Percentiles rank a stretch among this genome's conserved stretches.
These are phyloP conservation scores for Nannizzia gypsea DNA, from an alignment of 2,329 filamentous ascomycete genomes.

Conservation along the genomic window DNA sequence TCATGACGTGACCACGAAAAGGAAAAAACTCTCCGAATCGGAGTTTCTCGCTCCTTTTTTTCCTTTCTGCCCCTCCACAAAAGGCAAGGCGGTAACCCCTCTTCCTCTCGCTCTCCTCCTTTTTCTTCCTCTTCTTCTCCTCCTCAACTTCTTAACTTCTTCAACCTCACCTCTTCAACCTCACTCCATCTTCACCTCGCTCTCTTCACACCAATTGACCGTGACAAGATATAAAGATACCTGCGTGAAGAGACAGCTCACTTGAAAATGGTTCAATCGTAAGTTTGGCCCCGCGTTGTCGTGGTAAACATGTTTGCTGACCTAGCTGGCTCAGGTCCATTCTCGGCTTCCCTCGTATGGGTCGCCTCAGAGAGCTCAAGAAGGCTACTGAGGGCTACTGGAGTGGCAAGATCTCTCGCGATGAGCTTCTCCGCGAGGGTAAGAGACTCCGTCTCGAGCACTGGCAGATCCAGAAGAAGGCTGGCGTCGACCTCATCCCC, in stretches of 20 bases:
- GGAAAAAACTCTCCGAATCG: not conserved
- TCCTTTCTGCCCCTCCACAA: constrained; percentile 15
- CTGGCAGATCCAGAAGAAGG: constrained; percentile 99
- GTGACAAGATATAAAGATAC: not conserved
- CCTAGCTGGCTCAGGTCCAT: constrained; percentile 44
- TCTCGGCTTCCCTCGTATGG: constrained; percentile 98
- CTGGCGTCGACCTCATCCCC: constrained; percentile 92
- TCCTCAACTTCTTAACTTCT: constrained; percentile 11
- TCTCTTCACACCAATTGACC: not conserved
- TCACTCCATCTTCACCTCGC: not conserved
- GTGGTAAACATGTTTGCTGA: constrained; percentile 8
- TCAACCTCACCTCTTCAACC: constrained; percentile 13
- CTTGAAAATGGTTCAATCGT: constrained; percentile 50
- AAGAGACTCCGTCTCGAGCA: constrained; percentile 93
- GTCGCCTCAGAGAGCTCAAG: constrained; percentile 96
- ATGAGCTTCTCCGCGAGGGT: constrained; percentile 82
- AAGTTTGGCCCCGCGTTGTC: constrained; percentile 22
- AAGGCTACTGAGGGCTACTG: constrained; percentile 99
- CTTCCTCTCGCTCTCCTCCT: not conserved
- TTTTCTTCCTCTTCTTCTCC: constrained; percentile 15
- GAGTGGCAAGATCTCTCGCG: constrained; percentile 85
- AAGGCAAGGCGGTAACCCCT: not conserved
- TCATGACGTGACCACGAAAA: not conserved
- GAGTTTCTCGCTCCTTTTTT: constrained; percentile 1
- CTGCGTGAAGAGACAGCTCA: not conserved